A percentile compares a stretch with the other conserved stretches of the same genome.
Conservation (phyloP, 2,329 filamentous ascomycete species). For the Lithohypha guttulata region DNA sequence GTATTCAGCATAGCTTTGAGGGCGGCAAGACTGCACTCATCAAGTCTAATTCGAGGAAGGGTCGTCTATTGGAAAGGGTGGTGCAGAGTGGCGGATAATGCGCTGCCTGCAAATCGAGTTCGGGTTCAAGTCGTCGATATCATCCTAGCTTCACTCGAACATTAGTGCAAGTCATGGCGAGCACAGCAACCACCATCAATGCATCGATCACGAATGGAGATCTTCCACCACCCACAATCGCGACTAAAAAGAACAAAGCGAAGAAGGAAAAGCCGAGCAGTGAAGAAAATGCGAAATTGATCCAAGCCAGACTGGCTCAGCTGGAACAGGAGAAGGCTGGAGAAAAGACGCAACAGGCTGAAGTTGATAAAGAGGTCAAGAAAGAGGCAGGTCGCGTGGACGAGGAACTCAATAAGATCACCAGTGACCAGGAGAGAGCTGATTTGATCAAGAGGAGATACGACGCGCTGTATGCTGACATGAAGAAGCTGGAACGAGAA, state of each 20-base stretch:
- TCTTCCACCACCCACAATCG: constrained; percentile 35
- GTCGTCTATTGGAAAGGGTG: too few relatives aligned
- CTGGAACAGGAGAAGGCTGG: constrained; percentile 86
- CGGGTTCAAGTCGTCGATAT: too few relatives aligned
- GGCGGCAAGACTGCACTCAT: too few relatives aligned
- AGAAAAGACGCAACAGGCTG: constrained; percentile 88
- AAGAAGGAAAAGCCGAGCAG: constrained; percentile 83
- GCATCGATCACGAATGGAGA: constrained; percentile 32
- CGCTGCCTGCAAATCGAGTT: constrained; percentile 1
- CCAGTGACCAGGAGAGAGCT: constrained; percentile 83
- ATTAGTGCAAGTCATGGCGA: constrained; percentile 1
- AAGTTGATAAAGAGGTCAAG: constrained; percentile 92
- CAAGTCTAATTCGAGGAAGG: too few relatives aligned
- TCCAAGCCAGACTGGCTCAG: constrained; percentile 89
- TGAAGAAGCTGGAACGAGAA: constrained; percentile 91
- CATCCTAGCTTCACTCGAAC: too few relatives aligned
- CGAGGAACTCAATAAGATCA: constrained; percentile 73
- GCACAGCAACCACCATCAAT: background rate
- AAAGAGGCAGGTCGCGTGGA: constrained; percentile 86
- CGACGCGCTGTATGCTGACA: constrained; percentile 79
- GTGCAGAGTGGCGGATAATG: constrained; percentile 1
- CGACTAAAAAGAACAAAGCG: constrained; percentile 54
- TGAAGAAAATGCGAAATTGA: constrained; percentile 79
- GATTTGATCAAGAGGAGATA: constrained; percentile 85
- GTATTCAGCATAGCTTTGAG: too few relatives aligned